phyloP scores from a whole-genome alignment of 306 rosid genomes.

The Cucumis hystrix region DNA sequence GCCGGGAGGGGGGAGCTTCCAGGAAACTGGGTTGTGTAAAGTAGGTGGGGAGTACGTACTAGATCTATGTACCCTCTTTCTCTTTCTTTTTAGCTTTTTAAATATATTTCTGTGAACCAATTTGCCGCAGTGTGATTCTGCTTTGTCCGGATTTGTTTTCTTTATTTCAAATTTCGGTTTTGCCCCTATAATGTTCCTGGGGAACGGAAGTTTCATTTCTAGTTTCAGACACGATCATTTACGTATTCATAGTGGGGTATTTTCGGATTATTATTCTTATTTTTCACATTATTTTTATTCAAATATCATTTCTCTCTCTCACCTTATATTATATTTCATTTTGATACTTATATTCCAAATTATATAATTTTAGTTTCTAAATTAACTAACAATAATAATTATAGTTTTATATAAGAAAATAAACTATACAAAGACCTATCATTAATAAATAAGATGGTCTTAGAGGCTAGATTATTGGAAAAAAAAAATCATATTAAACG shows the following conservation, averaged over 20 bases:
- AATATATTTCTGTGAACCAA: conserved; percentile 5
- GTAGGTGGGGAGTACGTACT: conserved; percentile 20
- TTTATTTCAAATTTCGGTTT: background rate
- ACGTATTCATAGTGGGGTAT: background rate
- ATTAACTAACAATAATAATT: no score
- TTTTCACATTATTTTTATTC: no score
- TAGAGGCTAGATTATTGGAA: no score
- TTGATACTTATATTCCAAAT: no score
- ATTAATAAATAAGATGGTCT: no score
- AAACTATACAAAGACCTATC: no score
- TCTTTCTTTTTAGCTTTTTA: background rate
- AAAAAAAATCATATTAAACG: no score
- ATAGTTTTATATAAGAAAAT: no score
- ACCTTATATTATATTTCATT: no score
- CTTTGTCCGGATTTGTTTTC: conserved; percentile 4
- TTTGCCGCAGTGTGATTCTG: conserved; percentile 22
- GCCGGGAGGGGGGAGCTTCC: conserved; percentile 31
- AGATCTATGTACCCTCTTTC: conserved; percentile 1
- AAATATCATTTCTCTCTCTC: no score
- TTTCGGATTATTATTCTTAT: no score
- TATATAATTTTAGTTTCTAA: no score
- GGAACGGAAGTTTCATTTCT: background rate
- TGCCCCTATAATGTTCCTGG: background rate
- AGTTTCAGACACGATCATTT: background rate
- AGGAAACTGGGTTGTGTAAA: conserved; percentile 46